These are phyloP conservation scores for Ilyonectria mors-panacis DNA, from an alignment of 2,329 filamentous ascomycete genomes.

Conservation along the genomic window DNA sequence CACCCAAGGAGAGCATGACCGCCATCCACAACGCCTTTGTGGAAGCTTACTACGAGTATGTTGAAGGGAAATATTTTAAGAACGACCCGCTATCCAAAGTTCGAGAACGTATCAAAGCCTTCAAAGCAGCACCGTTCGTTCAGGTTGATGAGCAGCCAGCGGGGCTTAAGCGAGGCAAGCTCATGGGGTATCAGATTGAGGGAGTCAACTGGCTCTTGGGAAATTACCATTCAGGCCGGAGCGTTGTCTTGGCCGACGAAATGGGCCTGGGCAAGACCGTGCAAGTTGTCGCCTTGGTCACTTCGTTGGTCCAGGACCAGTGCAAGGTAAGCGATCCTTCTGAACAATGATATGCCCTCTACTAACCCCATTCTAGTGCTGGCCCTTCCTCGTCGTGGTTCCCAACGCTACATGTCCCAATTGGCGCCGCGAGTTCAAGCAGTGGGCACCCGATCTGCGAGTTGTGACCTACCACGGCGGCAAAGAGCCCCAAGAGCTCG, in stretches of 20 bases:
- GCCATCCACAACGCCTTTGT: slow-evolving; percentile 85
- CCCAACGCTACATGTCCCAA: slow-evolving; percentile 98
- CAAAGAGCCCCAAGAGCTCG: slow-evolving; percentile 79
- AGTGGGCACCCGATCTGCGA: slow-evolving; percentile 88
- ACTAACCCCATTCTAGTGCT: slow-evolving; percentile 67
- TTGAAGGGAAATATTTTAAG: slow-evolving; percentile 81
- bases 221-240: slow-evolving; percentile 86
- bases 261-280: slow-evolving; percentile 99
- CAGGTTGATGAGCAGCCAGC: slow-evolving; percentile 81
- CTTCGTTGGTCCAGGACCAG: slow-evolving; percentile 77
- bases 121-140: slow-evolving; percentile 76
- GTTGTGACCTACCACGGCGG: slow-evolving; percentile 96
- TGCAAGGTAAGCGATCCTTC: slow-evolving; percentile 59
- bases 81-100: slow-evolving; percentile 71
- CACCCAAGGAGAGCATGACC: slow-evolving; percentile 75
- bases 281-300: slow-evolving; percentile 88
- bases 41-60: slow-evolving; percentile 87
- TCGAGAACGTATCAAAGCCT: slow-evolving; percentile 76
- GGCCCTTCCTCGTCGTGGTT: slow-evolving; percentile 93
- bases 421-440: slow-evolving; percentile 96
- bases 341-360: background rate
- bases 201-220: slow-evolving; percentile 96
- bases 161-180: slow-evolving; percentile 80
- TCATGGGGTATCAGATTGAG: slow-evolving; percentile 95
- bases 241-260: slow-evolving; percentile 94